phyloP scores from a whole-genome alignment of 2,329 filamentous ascomycete genomes.

The Exophiala bonariae region DNA sequence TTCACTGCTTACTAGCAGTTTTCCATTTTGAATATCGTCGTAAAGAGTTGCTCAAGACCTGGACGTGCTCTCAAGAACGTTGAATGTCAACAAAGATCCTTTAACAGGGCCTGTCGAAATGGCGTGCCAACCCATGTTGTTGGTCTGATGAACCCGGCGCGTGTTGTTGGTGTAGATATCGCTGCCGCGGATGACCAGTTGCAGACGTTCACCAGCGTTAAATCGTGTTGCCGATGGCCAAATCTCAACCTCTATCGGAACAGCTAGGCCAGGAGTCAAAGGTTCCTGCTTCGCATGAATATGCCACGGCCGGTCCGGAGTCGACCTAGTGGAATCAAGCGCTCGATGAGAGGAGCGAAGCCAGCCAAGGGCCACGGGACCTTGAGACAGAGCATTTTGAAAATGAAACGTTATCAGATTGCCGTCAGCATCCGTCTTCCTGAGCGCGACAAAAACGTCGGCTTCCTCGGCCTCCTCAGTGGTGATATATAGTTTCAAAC shows the following conservation, averaged over 20 bases:
- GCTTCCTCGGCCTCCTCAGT: not conserved
- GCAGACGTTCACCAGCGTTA: not conserved
- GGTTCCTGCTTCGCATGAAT: not conserved
- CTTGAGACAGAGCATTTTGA: slow-evolving; percentile 1
- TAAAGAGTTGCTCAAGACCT: not conserved
- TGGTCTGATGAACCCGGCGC: not conserved
- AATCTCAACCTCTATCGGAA: slow-evolving; percentile 10
- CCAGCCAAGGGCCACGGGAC: slow-evolving; percentile 9
- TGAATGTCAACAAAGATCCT: not conserved
- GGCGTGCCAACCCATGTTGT: not conserved
- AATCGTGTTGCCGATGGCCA: slow-evolving; percentile 2
- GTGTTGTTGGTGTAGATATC: slow-evolving; percentile 4
- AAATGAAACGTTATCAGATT: not conserved
- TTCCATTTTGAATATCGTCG: too few species aligned
- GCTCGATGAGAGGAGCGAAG: slow-evolving; percentile 5
- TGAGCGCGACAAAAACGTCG: not conserved
- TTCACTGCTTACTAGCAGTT: too few species aligned
- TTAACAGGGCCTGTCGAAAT: not conserved
- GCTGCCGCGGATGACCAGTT: slow-evolving; percentile 5
- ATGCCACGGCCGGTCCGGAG: slow-evolving; percentile 4
- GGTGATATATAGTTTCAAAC: not conserved
- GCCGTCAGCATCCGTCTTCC: slow-evolving; percentile 1
- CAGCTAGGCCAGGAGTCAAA: slow-evolving; percentile 1
- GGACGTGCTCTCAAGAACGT: not conserved
- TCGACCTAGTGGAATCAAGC: not conserved